Evolutionary conservation across 2,329 filamentous ascomycete species (phyloP), one percentile per base, ranked within the genome.

Genomic region (Hypomyces rosellus): DNA sequence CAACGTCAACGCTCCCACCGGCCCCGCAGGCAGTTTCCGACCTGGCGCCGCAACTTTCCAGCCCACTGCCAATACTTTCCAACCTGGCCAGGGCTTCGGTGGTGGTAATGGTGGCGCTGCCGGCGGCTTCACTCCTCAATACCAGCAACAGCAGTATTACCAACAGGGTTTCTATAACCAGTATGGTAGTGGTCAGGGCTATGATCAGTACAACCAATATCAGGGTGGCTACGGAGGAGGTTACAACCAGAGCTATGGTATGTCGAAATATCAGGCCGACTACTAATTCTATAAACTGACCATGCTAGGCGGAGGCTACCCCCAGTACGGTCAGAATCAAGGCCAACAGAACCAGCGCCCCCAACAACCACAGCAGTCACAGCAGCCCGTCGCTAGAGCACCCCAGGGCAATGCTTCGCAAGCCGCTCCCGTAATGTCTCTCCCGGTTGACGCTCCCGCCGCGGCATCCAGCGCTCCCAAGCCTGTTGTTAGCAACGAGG

Each of bases 51-150:
- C 81, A 52, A 77, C 85, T 16, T 93, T 95, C 73, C 81, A 85
- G 44, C 89, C 88, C 15, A 82, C 81, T 45, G 86, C 86, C 34
- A 73, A 81, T 55, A 68, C 79, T 18, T 92, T 91, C 67, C 80
- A 85, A 50, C 87, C 88, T 8, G 85, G 85, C 45, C 86, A 90
- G 66, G 70, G 73, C 54, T 90, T 78, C 61, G 82, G 74, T 49
- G 75, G 82, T 49, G 72, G 18, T 61, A 82, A 74, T 49, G 75
- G 82, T 60, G 82, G 74, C 49, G 74, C 81, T 49, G 47, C 69
- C 57, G 74, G 82, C 49, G 47, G 69, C 57, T 85, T 77, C 59
- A 72, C 72, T 44, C 73, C 71, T 39, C 78, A 81, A 58, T 78
- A 81, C 55, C 76, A 81, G 59, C 72, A 75, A 54, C 76, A 68